Evolutionary conservation across 805 yeast genomes (phyloP).

Genomic region (Ogataea nonfermentans): DNA sequence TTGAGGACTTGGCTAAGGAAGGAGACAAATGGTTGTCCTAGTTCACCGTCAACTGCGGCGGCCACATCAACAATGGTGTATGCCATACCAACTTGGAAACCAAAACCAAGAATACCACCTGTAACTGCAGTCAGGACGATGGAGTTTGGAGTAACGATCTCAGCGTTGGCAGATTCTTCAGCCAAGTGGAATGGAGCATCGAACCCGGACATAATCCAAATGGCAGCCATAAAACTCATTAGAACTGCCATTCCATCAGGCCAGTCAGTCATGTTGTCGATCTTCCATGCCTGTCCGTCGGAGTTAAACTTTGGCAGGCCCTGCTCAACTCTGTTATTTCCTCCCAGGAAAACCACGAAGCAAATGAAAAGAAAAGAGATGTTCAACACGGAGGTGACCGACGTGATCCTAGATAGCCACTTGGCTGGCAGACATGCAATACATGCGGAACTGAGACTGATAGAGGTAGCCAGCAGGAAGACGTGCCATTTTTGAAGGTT

Average conservation of each 20-base stretch:
- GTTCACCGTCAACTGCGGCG: conserved; percentile 44
- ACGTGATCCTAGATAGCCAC: conserved; percentile 51
- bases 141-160: conserved; percentile 64
- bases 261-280: conserved; percentile 58
- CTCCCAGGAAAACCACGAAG: conserved; percentile 52
- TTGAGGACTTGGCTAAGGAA: conserved; percentile 49
- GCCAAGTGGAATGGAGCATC: conserved; percentile 73
- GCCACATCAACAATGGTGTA: conserved; percentile 55
- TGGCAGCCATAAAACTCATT: conserved; percentile 58
- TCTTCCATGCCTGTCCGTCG: conserved; percentile 51
- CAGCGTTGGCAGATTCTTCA: conserved; percentile 69
- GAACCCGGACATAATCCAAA: conserved; percentile 74
- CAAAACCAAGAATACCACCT: conserved; percentile 57
- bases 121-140: conserved; percentile 55
- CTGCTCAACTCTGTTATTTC: conserved; percentile 39
- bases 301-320: conserved; percentile 49
- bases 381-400: conserved; percentile 49
- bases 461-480: conserved; percentile 51
- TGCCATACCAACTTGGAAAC: conserved; percentile 58
- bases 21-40: conserved; percentile 61
- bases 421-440: conserved; percentile 55
- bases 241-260: conserved; percentile 60
- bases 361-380: conserved; percentile 49
- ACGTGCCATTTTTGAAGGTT: conserved; percentile 47
- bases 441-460: conserved; percentile 45